A percentile compares a stretch with the other conserved stretches of the same genome.
phyloP scores from a whole-genome alignment of 441 rosid species.

The Kokia cookei region DNA sequence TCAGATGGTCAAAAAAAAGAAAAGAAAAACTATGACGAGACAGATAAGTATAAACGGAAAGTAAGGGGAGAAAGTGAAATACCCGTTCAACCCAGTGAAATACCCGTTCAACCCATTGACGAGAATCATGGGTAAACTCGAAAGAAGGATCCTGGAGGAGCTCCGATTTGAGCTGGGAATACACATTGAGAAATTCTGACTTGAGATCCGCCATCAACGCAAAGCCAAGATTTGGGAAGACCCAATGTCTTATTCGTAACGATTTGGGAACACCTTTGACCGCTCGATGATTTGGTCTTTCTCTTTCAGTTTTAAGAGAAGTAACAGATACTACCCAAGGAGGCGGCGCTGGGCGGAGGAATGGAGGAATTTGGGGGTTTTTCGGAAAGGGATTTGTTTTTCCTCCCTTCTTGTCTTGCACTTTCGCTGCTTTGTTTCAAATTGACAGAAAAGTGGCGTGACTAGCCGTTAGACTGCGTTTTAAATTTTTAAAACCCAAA shows the following conservation, averaged over 20 bases:
- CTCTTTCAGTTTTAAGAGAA: constrained; percentile 39
- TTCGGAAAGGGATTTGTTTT: neutral
- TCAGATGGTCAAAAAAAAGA: neutral
- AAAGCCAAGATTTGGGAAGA: neutral
- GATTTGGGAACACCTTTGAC: no score
- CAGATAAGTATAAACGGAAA: neutral
- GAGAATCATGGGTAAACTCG: constrained; percentile 58
- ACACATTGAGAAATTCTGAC: constrained; percentile 48
- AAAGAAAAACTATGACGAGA: neutral
- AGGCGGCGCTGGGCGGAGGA: constrained; percentile 48
- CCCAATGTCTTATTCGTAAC: neutral
- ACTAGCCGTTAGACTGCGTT: constrained; percentile 25
- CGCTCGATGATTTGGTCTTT: constrained; percentile 39
- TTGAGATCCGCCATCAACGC: constrained; percentile 62
- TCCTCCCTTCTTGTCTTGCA: neutral
- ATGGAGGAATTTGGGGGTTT: neutral
- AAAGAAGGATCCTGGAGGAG: constrained; percentile 69
- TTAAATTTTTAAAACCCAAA: neutral
- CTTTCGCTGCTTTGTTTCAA: constrained; percentile 1
- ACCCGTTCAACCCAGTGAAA: constrained; percentile 58
- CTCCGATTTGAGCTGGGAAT: constrained; percentile 49
- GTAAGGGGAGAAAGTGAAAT: neutral
- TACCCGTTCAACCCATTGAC: constrained; percentile 69
- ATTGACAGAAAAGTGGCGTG: constrained; percentile 2
- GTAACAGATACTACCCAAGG: constrained; percentile 34